Base-by-base conservation (phyloP, 2,329 filamentous ascomycete genomes). In the Exophiala oligosperma region DNA sequence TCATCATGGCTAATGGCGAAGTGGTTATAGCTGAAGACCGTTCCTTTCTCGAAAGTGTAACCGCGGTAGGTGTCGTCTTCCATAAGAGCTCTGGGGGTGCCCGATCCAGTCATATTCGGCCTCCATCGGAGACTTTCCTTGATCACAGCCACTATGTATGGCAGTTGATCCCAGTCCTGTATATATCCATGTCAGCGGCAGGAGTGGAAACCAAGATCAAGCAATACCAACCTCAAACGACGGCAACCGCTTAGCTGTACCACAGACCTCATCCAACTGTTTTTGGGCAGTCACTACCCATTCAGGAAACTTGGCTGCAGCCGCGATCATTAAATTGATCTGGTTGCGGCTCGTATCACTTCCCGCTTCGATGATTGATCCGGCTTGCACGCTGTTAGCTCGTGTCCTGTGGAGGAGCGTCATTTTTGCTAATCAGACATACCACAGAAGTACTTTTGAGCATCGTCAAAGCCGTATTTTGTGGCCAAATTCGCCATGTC, bases 1-100 rank as follows among this genome's bases (percentile, higher is more conserved):
- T 72, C 70, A 54, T 77, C 75, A 54, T 73, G 69, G 48, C 76
- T 72, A 46, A 79, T 77, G 1, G 70, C 72, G 74, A 76, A 78
- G 1, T 73, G 72, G 59, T 79, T 79, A 6, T 37, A 52, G 32
- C 32, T 48, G 29, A 46, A 52, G 79, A 1, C 75, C 72, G 0
- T 75, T 77, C 1, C 77, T 40, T 52, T 52, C 41, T 52, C 69
- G 63, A 41, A 68, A 67, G 1, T 67, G 62, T 76, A 80, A 12
- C 77, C 78, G 44, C 74, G 72, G 63, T 79, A 52, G 2, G 11
- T 48, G 41, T 57, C 54, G 23, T 57, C 54, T 24, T 52, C 69
- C 64, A 24, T 69, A 46, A 53, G 55, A 6, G 32, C 47, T 12
- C 41, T n/a, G 9, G 54, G 52, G 9, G 41, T 46, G 5, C 52